These are phyloP conservation scores for Trichoderma virens DNA, from an alignment of 495 filamentous ascomycete species.

Conservation along the genomic window DNA sequence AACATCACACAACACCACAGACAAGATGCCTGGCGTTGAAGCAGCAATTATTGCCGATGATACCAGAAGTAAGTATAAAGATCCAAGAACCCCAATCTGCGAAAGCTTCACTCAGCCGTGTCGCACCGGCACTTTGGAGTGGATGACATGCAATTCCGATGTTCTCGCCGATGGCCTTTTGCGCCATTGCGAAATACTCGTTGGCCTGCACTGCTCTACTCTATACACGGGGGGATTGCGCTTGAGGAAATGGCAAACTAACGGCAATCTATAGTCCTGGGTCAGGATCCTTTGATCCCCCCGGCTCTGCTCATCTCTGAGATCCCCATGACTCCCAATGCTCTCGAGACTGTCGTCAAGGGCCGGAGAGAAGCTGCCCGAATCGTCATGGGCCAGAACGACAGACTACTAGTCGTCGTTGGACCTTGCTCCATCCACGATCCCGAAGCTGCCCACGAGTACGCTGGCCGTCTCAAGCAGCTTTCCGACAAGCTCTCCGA, in stretches of 20 bases:
- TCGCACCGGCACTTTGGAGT: neutral
- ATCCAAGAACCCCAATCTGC: neutral
- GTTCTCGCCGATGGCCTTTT: neutral
- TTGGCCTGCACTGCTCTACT: neutral
- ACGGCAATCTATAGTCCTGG: constrained; percentile 57
- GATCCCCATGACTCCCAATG: constrained; percentile 65
- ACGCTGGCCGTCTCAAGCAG: constrained; percentile 66
- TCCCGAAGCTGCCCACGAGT: constrained; percentile 79
- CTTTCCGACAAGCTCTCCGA: constrained; percentile 65
- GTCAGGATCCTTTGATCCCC: constrained; percentile 90
- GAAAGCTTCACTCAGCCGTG: neutral
- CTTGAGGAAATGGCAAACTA: neutral
- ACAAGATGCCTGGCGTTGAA: constrained; percentile 38
- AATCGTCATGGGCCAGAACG: constrained; percentile 69
- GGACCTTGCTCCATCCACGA: constrained; percentile 98
- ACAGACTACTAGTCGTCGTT: constrained; percentile 88
- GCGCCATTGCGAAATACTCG: neutral
- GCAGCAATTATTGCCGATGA: constrained; percentile 41
- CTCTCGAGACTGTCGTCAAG: constrained; percentile 61
- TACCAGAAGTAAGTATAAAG: constrained; percentile 35
- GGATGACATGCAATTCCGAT: neutral
- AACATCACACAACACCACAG: neutral
- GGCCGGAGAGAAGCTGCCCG: constrained; percentile 76
- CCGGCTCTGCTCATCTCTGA: constrained; percentile 83
- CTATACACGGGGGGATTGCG: constrained; percentile 11